A percentile compares a stretch with the other conserved stretches of the same genome.
phyloP scores from a whole-genome alignment of 768 basidiomycete species.

The Cystoderma amianthinum region DNA sequence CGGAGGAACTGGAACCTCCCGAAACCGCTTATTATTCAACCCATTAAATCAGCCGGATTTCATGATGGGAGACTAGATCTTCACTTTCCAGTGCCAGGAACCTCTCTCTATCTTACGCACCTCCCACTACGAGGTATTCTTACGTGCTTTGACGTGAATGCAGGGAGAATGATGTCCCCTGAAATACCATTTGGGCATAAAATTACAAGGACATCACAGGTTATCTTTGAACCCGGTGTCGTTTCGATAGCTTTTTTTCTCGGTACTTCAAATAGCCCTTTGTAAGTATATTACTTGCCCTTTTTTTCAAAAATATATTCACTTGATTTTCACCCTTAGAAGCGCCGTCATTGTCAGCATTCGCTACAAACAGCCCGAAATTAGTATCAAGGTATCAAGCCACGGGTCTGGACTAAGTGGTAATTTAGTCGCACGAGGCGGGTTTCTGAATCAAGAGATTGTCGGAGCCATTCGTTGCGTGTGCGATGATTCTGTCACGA shows the following conservation, averaged over 20 bases:
- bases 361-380: background rate
- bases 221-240: background rate
- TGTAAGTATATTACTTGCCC: too few species aligned
- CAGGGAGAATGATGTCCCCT: constrained; percentile 7
- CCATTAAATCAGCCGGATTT: constrained; percentile 10
- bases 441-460: background rate
- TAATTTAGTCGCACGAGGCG: background rate
- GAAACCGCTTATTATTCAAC: constrained; percentile 10
- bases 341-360: background rate
- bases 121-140: constrained; percentile 9
- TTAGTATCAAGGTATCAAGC: background rate
- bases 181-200: background rate
- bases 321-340: too few species aligned
- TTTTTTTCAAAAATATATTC: too few species aligned
- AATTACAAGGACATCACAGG: background rate
- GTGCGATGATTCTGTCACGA: background rate
- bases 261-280: background rate
- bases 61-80: constrained; percentile 11
- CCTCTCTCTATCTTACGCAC: constrained; percentile 16
- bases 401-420: background rate
- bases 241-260: background rate
- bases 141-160: constrained; percentile 12
- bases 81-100: constrained; percentile 20
- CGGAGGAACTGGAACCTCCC: constrained; percentile 19
- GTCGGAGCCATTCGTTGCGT: background rate